Evolutionary conservation across 164 flowering plant genomes (phyloP).

Genomic region (Vitis rotundifolia): DNA sequence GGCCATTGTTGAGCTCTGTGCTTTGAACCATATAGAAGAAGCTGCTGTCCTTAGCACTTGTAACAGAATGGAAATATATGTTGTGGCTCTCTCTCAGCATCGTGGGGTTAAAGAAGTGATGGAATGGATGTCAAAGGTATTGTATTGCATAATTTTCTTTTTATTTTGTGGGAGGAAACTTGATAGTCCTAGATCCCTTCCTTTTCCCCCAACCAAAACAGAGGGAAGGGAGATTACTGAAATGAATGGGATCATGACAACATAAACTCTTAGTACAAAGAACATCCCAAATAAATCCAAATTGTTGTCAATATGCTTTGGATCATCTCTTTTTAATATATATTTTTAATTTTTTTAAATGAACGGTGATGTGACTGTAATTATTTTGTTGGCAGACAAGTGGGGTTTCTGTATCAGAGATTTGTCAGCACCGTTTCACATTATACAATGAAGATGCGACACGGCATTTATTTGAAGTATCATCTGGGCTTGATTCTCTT

Average conservation of each 20-base stretch:
- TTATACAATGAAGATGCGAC: slow-evolving; percentile 86
- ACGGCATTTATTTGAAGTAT: slow-evolving; percentile 88
- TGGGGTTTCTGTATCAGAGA: slow-evolving; percentile 82
- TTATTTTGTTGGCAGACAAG: slow-evolving; percentile 64
- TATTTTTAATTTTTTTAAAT: neutral
- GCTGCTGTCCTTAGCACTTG: slow-evolving; percentile 99
- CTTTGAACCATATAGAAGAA: slow-evolving; percentile 91
- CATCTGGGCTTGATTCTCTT: slow-evolving; percentile 96
- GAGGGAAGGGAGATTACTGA: too few species aligned
- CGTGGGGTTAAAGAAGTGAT: slow-evolving; percentile 97
- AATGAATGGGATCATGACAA: neutral
- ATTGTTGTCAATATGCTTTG: neutral
- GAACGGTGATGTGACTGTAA: too few species aligned
- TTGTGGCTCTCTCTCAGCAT: slow-evolving; percentile 89
- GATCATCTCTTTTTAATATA: too few species aligned
- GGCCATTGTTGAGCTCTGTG: slow-evolving; percentile 86
- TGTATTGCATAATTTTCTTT: too few species aligned
- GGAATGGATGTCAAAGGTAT: slow-evolving; percentile 98
- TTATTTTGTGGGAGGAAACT: too few species aligned
- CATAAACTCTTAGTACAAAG: neutral
- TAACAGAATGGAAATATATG: slow-evolving; percentile 96
- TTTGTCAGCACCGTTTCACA: slow-evolving; percentile 80
- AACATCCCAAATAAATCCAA: too few species aligned
- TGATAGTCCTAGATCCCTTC: neutral
- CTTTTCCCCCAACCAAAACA: too few species aligned